A percentile compares a stretch with the other conserved stretches of the same genome.
Conservation (phyloP, 441 rosid species). For the Bruguiera hainesii region DNA sequence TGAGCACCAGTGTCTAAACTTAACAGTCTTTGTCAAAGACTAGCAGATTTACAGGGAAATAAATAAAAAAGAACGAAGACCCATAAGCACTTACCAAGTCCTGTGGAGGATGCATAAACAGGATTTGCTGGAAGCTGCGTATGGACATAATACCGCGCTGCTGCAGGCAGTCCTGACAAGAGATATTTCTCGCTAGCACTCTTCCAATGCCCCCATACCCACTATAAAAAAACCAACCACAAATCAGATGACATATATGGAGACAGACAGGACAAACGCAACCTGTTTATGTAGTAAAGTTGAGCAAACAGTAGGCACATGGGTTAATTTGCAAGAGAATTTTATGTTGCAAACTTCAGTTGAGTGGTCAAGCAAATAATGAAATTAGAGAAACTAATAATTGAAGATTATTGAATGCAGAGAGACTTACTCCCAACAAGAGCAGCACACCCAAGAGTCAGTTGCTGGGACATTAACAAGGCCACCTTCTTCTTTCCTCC, state of each 20-base stretch:
- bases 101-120: conserved; percentile 65
- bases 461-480: conserved; percentile 74
- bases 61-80: neutral
- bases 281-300: no score
- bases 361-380: neutral
- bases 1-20: neutral
- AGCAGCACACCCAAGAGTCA: conserved; percentile 70
- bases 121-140: conserved; percentile 66
- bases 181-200: conserved; percentile 82
- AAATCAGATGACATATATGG: neutral
- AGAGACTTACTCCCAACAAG: conserved; percentile 60
- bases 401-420: neutral
- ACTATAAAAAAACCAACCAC: conserved; percentile 32
- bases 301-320: no score
- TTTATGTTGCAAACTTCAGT: neutral
- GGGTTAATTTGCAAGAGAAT: no score
- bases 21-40: neutral
- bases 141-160: conserved; percentile 56
- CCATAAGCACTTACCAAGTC: conserved; percentile 56
- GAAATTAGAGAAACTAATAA: neutral
- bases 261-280: no score
- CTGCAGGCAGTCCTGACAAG: conserved; percentile 61
- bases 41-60: neutral
- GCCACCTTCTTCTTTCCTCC: conserved; percentile 33
- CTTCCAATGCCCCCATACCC: conserved; percentile 86